These are phyloP conservation scores for Puccinia coronata DNA, from an alignment of 1,284 basidiomycete species.

Conservation along the genomic window DNA sequence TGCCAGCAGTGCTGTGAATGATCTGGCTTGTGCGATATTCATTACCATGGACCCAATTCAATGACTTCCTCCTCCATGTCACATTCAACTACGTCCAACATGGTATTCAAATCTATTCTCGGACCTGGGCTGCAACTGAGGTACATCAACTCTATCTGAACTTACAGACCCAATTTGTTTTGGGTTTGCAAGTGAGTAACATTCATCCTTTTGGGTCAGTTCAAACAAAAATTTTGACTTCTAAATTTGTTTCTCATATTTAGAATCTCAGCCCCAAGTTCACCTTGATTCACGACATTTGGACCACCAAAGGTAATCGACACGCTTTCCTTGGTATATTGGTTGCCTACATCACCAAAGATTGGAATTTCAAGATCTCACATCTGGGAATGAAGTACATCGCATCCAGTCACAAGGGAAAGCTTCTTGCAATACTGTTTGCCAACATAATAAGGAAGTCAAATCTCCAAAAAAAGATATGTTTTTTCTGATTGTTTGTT, in stretches of 20 bases:
- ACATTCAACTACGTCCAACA: background rate
- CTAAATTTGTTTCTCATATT: background rate
- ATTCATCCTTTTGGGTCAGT: no score
- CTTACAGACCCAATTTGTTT: background rate
- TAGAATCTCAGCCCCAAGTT: background rate
- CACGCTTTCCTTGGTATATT: no score
- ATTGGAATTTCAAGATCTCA: background rate
- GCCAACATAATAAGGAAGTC: background rate
- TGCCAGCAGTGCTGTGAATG: no score
- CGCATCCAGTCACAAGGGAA: no score
- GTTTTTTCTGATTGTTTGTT: no score
- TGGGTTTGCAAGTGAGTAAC: no score
- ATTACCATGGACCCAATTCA: background rate
- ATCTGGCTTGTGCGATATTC: background rate
- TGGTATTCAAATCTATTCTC: no score
- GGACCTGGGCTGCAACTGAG: constrained; percentile 1
- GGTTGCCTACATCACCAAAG: no score
- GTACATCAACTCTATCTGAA: background rate
- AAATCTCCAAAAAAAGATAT: no score
- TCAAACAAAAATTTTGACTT: no score
- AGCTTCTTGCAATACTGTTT: background rate
- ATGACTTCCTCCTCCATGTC: background rate
- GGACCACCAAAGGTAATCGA: no score
- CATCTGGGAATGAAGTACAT: constrained; percentile 7
- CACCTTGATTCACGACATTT: background rate